A percentile compares a stretch with the other conserved stretches of the same genome.
These are phyloP conservation scores for Leptographium galeiforme DNA, from an alignment of 2,329 filamentous ascomycete species.

Conservation along the genomic window DNA sequence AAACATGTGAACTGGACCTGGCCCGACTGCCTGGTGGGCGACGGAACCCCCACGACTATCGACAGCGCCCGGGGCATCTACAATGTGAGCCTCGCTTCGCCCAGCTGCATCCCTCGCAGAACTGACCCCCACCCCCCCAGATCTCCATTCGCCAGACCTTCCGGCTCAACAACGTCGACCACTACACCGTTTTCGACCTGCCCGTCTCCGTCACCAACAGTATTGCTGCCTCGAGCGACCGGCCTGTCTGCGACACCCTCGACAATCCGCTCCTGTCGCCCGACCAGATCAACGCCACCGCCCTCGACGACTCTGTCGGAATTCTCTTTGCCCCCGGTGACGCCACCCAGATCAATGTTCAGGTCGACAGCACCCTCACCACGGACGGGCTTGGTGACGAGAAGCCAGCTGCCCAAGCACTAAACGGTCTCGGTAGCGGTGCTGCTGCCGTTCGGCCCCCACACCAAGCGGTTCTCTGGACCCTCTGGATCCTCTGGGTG, in stretches of 20 bases:
- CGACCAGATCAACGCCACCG: constrained; percentile 27
- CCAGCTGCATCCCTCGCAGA: too few species aligned
- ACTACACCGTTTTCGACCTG: constrained; percentile 59
- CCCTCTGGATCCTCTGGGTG: too few species aligned
- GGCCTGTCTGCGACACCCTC: constrained; percentile 31
- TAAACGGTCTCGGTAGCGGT: constrained; percentile 17
- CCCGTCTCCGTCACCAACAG: constrained; percentile 56
- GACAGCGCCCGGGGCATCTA: constrained; percentile 46
- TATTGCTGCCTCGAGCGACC: constrained; percentile 29
- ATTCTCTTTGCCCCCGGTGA: constrained; percentile 39
- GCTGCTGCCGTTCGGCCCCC: constrained; percentile 8
- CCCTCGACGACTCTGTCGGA: constrained; percentile 27
- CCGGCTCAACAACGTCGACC: constrained; percentile 46
- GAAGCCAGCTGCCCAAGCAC: constrained; percentile 16
- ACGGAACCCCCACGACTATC: constrained; percentile 31
- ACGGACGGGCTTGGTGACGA: constrained; percentile 12
- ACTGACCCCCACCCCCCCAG: constrained; percentile 17
- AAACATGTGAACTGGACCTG: constrained; percentile 63
- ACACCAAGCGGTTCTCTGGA: not conserved
- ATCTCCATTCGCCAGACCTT: constrained; percentile 62
- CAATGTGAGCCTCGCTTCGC: constrained; percentile 29
- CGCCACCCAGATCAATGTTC: constrained; percentile 29
- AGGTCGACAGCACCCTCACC: constrained; percentile 6
- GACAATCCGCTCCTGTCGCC: constrained; percentile 37
- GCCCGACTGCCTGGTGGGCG: constrained; percentile 54